A percentile compares a stretch with the other conserved stretches of the same genome.
phyloP scores from a whole-genome alignment of 805 yeast genomes.

The Candida sithepensis region DNA sequence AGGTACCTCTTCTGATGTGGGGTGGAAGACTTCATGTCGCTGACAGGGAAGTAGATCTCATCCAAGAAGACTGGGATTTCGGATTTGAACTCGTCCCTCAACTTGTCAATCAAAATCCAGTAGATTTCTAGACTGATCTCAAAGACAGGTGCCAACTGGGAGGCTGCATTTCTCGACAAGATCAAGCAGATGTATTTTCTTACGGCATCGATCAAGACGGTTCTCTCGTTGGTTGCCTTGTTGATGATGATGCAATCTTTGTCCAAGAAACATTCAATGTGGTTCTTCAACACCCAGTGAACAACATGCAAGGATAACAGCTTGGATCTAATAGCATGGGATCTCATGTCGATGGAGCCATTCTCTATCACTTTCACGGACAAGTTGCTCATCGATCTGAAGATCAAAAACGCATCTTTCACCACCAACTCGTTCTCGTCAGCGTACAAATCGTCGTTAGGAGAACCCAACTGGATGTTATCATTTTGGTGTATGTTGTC shows the following conservation, averaged over 20 bases:
- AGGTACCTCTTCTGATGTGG: constrained; percentile 90
- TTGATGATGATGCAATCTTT: constrained; percentile 50
- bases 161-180: constrained; percentile 88
- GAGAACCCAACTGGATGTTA: constrained; percentile 46
- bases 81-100: constrained; percentile 83
- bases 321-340: constrained; percentile 91
- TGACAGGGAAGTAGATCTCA: constrained; percentile 90
- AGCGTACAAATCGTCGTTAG: constrained; percentile 33
- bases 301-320: constrained; percentile 82
- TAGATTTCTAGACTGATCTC: constrained; percentile 90
- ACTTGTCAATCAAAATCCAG: constrained; percentile 80
- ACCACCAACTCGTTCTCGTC: constrained; percentile 66
- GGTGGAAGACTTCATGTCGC: constrained; percentile 88
- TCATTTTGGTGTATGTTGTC: constrained; percentile 44
- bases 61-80: constrained; percentile 92
- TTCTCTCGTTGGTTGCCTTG: constrained; percentile 47
- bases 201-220: constrained; percentile 71
- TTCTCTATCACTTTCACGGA: constrained; percentile 81
- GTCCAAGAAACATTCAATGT: constrained; percentile 74
- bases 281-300: constrained; percentile 80
- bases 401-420: constrained; percentile 88
- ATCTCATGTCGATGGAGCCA: constrained; percentile 75
- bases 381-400: constrained; percentile 92
- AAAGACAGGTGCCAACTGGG: constrained; percentile 85
- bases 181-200: constrained; percentile 81